Evolutionary conservation across 202 grass and related monocot species (phyloP), one percentile per base, ranked within the genome.

Genomic region (Alloteropsis angusta): DNA sequence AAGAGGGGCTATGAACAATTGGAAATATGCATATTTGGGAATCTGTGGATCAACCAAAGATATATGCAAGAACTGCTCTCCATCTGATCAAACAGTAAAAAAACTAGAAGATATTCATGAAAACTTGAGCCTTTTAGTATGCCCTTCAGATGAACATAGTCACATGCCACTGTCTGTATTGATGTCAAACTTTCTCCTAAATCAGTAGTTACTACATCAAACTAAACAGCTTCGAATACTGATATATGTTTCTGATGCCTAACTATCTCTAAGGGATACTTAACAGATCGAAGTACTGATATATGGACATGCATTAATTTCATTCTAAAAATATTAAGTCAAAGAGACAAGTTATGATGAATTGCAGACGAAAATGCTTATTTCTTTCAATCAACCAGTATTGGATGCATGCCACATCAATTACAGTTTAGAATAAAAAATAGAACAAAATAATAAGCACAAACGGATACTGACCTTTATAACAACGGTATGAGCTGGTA

Each of bases 401-500:
- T 39, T 17, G 39, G 16, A 56, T n/a, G 5, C 32, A 38, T 34
- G 34, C 37, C 17, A 34, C 10, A 50, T 62, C 43, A 72, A 52
- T 72, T 55, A 39, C 38, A 65, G 25, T 77, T 69, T 60, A 52
- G 28, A 64, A 62, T 1, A 32, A 28, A 73, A 49, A 49, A 47
- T 5, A 48, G 23, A 32, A 25, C 13, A 30, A 47, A 55, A 38
- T 17, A 66, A 39, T 6, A 61, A 65, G 6, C 22, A 62, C 30
- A 75, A 45, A 53, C 48, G 69, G 54, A 69, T 60, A 86, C 85
- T 18, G 7, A 93, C 91, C 91, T 97, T 97, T 87, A 97, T 97
- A 74, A 97, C 90, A 57, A 97, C 94, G 68, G 94, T 97, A 87
- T 97, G 94, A 82, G 94, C 91, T 44, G 94, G 94, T 78, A 97